phyloP scores from a whole-genome alignment of 1,139 yeast species.

The Suhomyces ambrosiae region DNA sequence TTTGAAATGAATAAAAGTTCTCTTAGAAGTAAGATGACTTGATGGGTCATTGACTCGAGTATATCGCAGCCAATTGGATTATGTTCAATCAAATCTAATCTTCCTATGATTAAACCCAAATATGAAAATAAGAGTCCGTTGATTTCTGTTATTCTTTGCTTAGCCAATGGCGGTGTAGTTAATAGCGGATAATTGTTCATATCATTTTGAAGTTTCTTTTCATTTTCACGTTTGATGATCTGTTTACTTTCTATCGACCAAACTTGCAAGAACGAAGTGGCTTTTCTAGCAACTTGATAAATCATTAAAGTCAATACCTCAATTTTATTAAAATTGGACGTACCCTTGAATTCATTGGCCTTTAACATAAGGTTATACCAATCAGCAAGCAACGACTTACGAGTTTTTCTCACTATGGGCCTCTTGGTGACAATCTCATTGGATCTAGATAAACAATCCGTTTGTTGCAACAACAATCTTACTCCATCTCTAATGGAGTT shows the following conservation, averaged over 20 bases:
- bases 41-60: slow-evolving; percentile 66
- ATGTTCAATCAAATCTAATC: slow-evolving; percentile 74
- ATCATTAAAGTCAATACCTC: slow-evolving; percentile 73
- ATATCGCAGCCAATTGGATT: slow-evolving; percentile 69
- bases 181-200: slow-evolving; percentile 48
- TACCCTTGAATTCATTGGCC: slow-evolving; percentile 81
- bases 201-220: slow-evolving; percentile 39
- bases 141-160: slow-evolving; percentile 72
- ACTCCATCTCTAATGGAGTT: slow-evolving; percentile 79
- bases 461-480: slow-evolving; percentile 67
- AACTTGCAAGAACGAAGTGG: slow-evolving; percentile 69
- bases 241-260: slow-evolving; percentile 67
- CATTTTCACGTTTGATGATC: slow-evolving; percentile 41
- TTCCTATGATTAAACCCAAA: slow-evolving; percentile 69
- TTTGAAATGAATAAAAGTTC: slow-evolving; percentile 67
- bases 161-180: slow-evolving; percentile 64
- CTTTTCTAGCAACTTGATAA: slow-evolving; percentile 72
- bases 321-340: slow-evolving; percentile 64
- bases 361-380: slow-evolving; percentile 87
- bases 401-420: slow-evolving; percentile 67
- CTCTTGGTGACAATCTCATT: slow-evolving; percentile 73
- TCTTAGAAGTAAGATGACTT: slow-evolving; percentile 61
- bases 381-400: slow-evolving; percentile 84
- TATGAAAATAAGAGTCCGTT: slow-evolving; percentile 69
- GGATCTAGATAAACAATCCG: slow-evolving; percentile 84